Conservation (phyloP, 225 moss, liverwort and hornwort genomes). For the Polytrichum commune region DNA sequence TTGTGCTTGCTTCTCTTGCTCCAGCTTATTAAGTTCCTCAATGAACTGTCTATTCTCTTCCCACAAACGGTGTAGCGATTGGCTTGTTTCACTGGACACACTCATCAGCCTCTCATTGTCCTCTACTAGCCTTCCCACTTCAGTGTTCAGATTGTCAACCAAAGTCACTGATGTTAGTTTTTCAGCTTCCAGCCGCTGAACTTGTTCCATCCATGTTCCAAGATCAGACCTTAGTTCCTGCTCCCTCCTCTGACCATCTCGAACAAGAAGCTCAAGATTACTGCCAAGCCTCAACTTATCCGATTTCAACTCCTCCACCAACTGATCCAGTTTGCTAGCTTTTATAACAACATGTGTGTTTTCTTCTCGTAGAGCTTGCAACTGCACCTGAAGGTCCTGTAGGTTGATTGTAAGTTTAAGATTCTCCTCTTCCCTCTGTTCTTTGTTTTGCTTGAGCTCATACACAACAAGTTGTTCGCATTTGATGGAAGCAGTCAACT, state of each 20-base stretch:
- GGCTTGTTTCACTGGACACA: constrained; percentile 38
- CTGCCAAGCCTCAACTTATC: constrained; percentile 31
- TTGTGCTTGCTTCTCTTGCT: constrained; percentile 31
- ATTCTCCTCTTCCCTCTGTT: constrained; percentile 5
- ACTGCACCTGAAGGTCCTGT: constrained; percentile 22
- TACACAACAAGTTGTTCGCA: not conserved
- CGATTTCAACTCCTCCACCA: constrained; percentile 29
- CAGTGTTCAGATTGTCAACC: constrained; percentile 21
- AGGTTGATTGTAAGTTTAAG: not conserved
- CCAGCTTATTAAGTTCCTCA: constrained; percentile 33
- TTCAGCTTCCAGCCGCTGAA: constrained; percentile 34
- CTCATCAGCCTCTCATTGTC: constrained; percentile 27
- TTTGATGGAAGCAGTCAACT: not conserved
- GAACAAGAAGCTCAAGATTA: constrained; percentile 29
- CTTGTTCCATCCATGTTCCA: constrained; percentile 32
- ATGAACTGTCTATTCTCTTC: constrained; percentile 35
- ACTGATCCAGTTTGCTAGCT: constrained; percentile 31
- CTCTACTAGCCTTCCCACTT: constrained; percentile 40
- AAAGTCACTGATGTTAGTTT: constrained; percentile 18
- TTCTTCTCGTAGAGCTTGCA: constrained; percentile 40
- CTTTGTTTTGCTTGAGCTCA: not conserved
- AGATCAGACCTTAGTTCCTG: constrained; percentile 29
- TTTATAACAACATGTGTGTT: constrained; percentile 33
- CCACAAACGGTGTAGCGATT: constrained; percentile 32
- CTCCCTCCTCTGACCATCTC: constrained; percentile 20